Percentiles rank a stretch among this genome's conserved stretches.
phyloP scores from a whole-genome alignment of 768 basidiomycete genomes.

The Suillus weaverae region DNA sequence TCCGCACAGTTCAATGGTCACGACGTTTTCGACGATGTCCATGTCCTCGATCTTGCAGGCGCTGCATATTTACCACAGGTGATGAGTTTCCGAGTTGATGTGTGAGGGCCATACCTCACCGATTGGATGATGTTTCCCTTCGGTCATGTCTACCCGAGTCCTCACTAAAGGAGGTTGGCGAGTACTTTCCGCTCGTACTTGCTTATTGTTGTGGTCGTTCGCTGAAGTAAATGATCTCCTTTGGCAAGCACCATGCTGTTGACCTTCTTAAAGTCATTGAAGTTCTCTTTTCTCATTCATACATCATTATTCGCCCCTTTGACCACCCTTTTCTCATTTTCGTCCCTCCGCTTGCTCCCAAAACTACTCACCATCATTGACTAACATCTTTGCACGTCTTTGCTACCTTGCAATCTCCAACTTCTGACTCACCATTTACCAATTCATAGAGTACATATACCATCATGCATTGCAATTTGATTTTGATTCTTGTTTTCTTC shows the following conservation, averaged over 20 bases:
- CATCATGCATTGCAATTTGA: not conserved
- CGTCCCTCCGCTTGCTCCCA: not conserved
- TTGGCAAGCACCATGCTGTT: not conserved
- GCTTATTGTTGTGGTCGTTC: not conserved
- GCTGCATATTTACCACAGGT: conserved; percentile 90
- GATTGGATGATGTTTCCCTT: not conserved
- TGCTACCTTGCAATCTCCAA: not conserved
- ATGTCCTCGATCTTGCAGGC: conserved; percentile 82
- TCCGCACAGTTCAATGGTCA: conserved; percentile 65
- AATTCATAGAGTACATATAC: conserved; percentile 3
- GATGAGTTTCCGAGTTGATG: conserved; percentile 67
- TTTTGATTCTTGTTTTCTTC: not conserved
- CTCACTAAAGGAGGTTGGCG: not conserved
- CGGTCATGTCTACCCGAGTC: not conserved
- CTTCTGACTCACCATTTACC: not conserved
- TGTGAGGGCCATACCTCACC: not conserved
- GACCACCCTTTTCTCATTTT: not conserved
- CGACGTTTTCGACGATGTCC: conserved; percentile 82
- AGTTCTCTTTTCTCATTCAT: not conserved
- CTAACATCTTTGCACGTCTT: not conserved
- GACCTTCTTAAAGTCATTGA: not conserved
- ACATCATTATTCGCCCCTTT: not conserved
- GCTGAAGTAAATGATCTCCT: not conserved
- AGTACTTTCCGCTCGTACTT: not conserved
- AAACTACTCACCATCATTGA: not conserved